These are phyloP conservation scores for Agaricus subrufescens DNA, from an alignment of 768 basidiomycete species.

Conservation along the genomic window DNA sequence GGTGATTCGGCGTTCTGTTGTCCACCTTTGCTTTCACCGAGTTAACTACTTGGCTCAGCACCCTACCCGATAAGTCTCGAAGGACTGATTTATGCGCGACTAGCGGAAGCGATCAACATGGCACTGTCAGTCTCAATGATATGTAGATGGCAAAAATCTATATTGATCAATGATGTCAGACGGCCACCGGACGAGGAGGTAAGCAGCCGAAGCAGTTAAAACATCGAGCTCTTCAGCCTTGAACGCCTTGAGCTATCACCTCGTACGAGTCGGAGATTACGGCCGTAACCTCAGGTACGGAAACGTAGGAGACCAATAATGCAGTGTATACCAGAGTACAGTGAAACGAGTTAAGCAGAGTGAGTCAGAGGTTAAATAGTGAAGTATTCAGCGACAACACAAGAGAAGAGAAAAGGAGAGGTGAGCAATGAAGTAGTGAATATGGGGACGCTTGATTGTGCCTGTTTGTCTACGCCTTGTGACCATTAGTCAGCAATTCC, in stretches of 20 bases:
- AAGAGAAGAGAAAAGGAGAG: too few species aligned
- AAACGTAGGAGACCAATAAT: background rate
- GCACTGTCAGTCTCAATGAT: background rate
- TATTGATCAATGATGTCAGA: too few species aligned
- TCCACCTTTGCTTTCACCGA: slow-evolving; percentile 4
- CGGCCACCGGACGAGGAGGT: too few species aligned
- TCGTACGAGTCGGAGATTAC: background rate
- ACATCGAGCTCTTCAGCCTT: background rate
- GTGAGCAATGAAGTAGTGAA: background rate
- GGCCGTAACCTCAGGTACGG: background rate
- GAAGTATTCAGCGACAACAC: background rate
- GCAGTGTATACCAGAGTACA: background rate
- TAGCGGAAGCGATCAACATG: background rate
- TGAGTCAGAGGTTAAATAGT: background rate
- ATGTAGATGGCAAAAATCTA: too few species aligned
- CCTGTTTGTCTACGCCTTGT: background rate
- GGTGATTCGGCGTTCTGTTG: background rate
- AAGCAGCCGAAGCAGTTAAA: background rate
- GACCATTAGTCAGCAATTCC: background rate
- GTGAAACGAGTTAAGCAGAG: background rate
- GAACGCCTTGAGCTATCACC: background rate
- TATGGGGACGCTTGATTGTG: background rate
- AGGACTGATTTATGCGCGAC: background rate
- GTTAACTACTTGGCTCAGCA: background rate
- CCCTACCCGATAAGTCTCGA: background rate